Evolutionary conservation across 306 rosid genomes (phyloP), one percentile per base, ranked within the genome.

Genomic region (Fragaria iinumae): DNA sequence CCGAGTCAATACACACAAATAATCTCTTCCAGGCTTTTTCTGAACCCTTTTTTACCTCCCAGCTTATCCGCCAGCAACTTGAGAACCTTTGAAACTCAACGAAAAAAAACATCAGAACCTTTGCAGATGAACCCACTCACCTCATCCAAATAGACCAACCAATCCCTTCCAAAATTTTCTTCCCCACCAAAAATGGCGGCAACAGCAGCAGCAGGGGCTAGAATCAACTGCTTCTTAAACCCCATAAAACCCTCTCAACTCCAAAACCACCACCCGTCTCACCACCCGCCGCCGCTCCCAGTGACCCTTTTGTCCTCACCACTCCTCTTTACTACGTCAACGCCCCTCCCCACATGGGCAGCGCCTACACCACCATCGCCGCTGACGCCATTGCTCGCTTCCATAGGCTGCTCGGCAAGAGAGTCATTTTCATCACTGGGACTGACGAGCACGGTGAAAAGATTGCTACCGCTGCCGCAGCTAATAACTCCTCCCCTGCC

Each of bases 261-360:
- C 50, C 73, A 87, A 76, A 80, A 57, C 77, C 69, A 59, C 76
- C 62, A 49, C 82, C 76, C 85, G 68, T 64, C 21, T 83, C 73
- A 84, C 82, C 21, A 76, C 86, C 77, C 77, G 27, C 27, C 27
- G 27, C 27, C 27, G 1, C 27, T 25, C 27, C 64, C 50, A 52
- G 62, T 12, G 87, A 88, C 80, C 88, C 95, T 52, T 90, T 88
- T 77, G 91, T 95, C 79, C 77, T 95, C 79, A 92, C 98, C 0
- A 95, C 98, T 32, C 98, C 98, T 52, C 97, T 92, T 69, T 95
- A 95, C 85, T 95, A 95, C 84, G 98, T 95, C 68, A 95, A 95
- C 81, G 97, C 97, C 76, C 96, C 98, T 85, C 98, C 98, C 67
- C 98, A 95, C 27, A 84, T 95, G 98, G 98, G 98, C 39, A 95